phyloP scores from a whole-genome alignment of 2,329 filamentous ascomycete species.

The Penicillium sp. region DNA sequence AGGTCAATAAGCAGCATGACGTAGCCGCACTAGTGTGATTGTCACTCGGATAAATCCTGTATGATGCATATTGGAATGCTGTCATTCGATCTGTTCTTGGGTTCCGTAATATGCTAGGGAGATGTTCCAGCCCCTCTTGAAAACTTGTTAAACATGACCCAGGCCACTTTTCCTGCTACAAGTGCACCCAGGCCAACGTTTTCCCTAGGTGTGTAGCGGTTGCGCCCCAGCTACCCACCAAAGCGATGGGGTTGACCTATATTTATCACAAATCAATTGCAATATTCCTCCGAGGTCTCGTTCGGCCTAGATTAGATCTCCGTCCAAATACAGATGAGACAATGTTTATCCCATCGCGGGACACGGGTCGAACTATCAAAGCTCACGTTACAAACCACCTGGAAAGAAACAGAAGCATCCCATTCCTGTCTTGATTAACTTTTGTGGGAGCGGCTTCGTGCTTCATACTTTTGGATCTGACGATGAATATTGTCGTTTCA shows the following conservation, averaged over 20 bases:
- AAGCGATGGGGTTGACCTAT: conserved; percentile 25
- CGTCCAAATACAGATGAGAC: conserved; percentile 31
- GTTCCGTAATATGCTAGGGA: background rate
- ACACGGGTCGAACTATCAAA: conserved; percentile 33
- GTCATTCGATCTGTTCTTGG: background rate
- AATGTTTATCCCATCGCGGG: conserved; percentile 33
- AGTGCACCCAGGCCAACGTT: background rate
- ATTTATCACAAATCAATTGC: conserved; percentile 25
- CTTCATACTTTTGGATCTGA: conserved; percentile 38
- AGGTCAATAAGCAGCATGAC: background rate
- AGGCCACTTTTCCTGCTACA: background rate
- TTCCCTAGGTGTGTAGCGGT: background rate
- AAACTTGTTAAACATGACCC: background rate
- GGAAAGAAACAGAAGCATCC: conserved; percentile 5
- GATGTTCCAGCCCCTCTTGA: background rate
- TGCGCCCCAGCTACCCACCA: background rate
- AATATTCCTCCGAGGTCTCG: conserved; percentile 25
- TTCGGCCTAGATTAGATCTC: conserved; percentile 26
- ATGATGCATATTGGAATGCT: background rate
- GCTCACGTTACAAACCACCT: conserved; percentile 34
- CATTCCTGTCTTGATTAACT: conserved; percentile 37
- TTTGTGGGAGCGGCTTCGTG: conserved; percentile 41
- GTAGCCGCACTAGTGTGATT: background rate
- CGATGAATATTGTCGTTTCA: conserved; percentile 35
- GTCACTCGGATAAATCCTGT: background rate